phyloP scores from a whole-genome alignment of 495 filamentous ascomycete species.

The Penicillium dipodomyicola region DNA sequence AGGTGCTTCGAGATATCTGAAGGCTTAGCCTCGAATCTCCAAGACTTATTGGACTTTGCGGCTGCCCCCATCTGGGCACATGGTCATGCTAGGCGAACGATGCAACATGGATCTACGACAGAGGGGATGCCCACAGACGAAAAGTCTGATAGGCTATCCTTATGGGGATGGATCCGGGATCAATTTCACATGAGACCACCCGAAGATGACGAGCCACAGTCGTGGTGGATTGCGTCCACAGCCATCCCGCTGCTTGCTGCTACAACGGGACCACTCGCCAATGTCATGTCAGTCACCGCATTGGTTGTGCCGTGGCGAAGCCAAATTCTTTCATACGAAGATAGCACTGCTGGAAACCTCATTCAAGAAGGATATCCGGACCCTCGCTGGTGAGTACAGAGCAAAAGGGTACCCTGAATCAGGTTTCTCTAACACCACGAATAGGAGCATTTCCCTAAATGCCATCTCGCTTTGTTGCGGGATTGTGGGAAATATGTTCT shows the following conservation, averaged over 20 bases:
- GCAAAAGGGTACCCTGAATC: neutral
- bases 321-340: conserved; percentile 30
- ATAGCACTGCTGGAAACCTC: conserved; percentile 34
- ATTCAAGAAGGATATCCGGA: conserved; percentile 46
- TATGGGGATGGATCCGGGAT: conserved; percentile 20
- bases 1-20: neutral
- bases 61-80: neutral
- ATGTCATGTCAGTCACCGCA: conserved; percentile 73
- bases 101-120: conserved; percentile 23
- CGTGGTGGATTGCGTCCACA: conserved; percentile 80
- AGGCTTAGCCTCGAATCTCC: neutral
- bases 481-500: conserved; percentile 66
- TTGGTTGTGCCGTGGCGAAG: conserved; percentile 65
- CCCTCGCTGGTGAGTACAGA: conserved; percentile 49
- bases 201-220: conserved; percentile 50
- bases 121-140: conserved; percentile 8
- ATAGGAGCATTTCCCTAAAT: conserved; percentile 56
- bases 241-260: conserved; percentile 73
- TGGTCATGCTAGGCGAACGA: conserved; percentile 12
- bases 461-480: conserved; percentile 63
- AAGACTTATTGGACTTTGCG: neutral
- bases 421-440: conserved; percentile 4
- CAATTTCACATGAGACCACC: conserved; percentile 43
- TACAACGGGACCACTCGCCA: conserved; percentile 68
- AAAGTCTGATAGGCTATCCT: conserved; percentile 3